Evolutionary conservation across 768 basidiomycete genomes (phyloP).

Genomic region (Termitomyces bulborhizus): DNA sequence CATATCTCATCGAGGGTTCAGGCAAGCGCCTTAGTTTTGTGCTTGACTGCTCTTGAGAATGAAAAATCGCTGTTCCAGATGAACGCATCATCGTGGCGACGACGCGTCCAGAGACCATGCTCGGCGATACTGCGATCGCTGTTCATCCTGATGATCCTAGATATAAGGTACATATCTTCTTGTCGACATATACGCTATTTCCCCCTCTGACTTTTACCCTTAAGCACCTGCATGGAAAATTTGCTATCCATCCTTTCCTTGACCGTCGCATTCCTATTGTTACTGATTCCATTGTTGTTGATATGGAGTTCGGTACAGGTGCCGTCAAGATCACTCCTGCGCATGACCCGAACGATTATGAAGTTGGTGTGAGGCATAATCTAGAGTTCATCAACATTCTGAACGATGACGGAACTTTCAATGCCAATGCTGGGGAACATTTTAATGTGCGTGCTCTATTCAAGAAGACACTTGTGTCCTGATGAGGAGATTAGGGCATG

Average conservation of each 20-base stretch:
- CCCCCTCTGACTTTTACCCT: not conserved
- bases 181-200: not conserved
- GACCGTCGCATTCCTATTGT: constrained; percentile 84
- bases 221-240: constrained; percentile 92
- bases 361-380: constrained; percentile 82
- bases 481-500: constrained; percentile 60
- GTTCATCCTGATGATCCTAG: constrained; percentile 91
- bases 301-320: constrained; percentile 96
- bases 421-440: constrained; percentile 75
- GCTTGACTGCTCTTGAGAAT: not conserved
- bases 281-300: constrained; percentile 80
- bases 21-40: constrained; percentile 34
- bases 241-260: constrained; percentile 84
- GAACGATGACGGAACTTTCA: constrained; percentile 96
- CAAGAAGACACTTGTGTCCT: not conserved
- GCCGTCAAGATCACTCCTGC: constrained; percentile 99
- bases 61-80: constrained; percentile 34
- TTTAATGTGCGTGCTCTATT: constrained; percentile 50
- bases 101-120: constrained; percentile 97
- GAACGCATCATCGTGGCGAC: constrained; percentile 93
- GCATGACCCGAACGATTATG: constrained; percentile 96
- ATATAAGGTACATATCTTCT: constrained; percentile 52
- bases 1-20: constrained; percentile 84
- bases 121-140: constrained; percentile 95
- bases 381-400: constrained; percentile 91